A percentile compares a stretch with the other conserved stretches of the same genome.
Conservation (phyloP, 2,329 filamentous ascomycete species). For the Bipolaris oryzae region DNA sequence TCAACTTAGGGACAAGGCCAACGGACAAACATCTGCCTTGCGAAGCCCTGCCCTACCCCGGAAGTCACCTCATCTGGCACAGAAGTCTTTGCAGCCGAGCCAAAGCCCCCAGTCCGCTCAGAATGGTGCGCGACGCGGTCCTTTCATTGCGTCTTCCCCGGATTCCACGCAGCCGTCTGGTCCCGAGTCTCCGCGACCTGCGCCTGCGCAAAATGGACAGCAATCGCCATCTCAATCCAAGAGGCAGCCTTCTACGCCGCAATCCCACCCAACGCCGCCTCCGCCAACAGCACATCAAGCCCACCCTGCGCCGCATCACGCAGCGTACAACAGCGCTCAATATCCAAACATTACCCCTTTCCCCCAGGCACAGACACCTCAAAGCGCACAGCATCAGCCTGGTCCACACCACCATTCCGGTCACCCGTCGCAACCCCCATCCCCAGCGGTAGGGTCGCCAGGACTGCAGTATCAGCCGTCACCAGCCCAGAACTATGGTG, state of each 20-base stretch:
- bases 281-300: slow-evolving; percentile 20
- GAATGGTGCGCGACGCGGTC: slow-evolving; percentile 18
- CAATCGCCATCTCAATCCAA: slow-evolving; percentile 37
- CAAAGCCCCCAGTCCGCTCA: slow-evolving; percentile 13
- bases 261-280: slow-evolving; percentile 20
- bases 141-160: slow-evolving; percentile 15
- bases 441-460: slow-evolving; percentile 43
- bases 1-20: slow-evolving; percentile 36
- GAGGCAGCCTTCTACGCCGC: slow-evolving; percentile 33
- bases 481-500: slow-evolving; percentile 30
- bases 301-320: slow-evolving; percentile 28
- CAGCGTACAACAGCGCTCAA: slow-evolving; percentile 39
- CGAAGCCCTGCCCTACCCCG: slow-evolving; percentile 33
- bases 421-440: slow-evolving; percentile 28
- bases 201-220: slow-evolving; percentile 23
- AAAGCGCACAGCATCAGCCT: slow-evolving; percentile 3
- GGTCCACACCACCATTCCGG: slow-evolving; percentile 28
- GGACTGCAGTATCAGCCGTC: slow-evolving; percentile 42
- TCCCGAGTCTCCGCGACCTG: slow-evolving; percentile 3
- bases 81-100: slow-evolving; percentile 23
- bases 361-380: slow-evolving; percentile 27
- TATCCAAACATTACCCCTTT: slow-evolving; percentile 49
- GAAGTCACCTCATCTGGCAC: slow-evolving; percentile 34
- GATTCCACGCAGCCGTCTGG: slow-evolving; percentile 6
- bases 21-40: slow-evolving; percentile 26